Base-by-base conservation (phyloP, 2,329 filamentous ascomycete species). In the Calonectria henricotiae region DNA sequence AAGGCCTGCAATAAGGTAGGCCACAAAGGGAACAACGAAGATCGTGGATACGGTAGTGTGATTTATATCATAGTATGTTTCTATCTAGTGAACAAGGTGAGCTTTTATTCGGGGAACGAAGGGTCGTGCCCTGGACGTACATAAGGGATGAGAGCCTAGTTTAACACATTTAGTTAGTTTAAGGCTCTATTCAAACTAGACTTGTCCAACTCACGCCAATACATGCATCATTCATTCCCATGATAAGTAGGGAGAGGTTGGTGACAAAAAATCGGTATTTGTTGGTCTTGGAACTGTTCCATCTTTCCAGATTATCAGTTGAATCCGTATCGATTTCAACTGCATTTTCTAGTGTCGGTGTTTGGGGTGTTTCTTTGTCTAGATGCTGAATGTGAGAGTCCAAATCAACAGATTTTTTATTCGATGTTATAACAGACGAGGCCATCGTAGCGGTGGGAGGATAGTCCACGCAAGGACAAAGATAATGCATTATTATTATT, bases 221-320 rank as follows among this genome's bases (percentile, higher is more conserved):
- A 27, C 89, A 88, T 11, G 88, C 91, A 81, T 94, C 92, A 75
- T 92, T 92, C 82, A 91, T 87, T 7, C 92, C 92, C 84, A 92
- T 89, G 37, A 93, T 84, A 23, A 91, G 82, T 73, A 94, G 90
- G 5, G 87, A 86, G 80, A 88, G 89, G 75, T 91, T 89, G 3
- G 89, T 87, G 0, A 89, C 85, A 41, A 88, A 80, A 54, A 89
- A 89, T 44, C 91, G 87, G 74, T 84, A 90, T 5, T 88, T 81
- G 77, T 92, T 93, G 47, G 85, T 83, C 9, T 82, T 79, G 0
- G 91, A 87, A n/a, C 83, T 81, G 75, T 93, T 93, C 92, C 92
- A 94, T 80, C 80, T 83, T 76, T 92, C 88, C 17, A 74, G 67
- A 17, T 66, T 70, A 17, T 61, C 43, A 4, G 66, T 43, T 5